These are phyloP conservation scores for Arxiozyma slooffiae DNA, from an alignment of 1,139 yeast species.

Conservation along the genomic window DNA sequence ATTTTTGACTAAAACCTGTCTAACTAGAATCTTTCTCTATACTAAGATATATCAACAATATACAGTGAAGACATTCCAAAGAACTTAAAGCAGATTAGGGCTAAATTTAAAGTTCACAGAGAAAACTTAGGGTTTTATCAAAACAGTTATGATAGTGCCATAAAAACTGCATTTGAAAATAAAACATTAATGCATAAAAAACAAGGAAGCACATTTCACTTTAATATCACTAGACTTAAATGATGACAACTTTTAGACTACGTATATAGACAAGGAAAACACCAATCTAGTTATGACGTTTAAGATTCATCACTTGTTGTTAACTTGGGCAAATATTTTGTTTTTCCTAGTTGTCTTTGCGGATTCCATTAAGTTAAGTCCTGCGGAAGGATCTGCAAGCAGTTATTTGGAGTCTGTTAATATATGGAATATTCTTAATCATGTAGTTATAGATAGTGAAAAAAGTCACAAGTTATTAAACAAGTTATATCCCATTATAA, in stretches of 20 bases:
- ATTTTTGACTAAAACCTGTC: neutral
- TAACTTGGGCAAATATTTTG: neutral
- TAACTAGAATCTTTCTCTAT: too few species aligned
- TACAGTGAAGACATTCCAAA: neutral
- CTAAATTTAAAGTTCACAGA: too few species aligned
- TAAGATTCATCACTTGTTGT: neutral
- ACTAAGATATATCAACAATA: too few species aligned
- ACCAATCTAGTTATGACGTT: neutral
- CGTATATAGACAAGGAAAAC: neutral
- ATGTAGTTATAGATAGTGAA: constrained; percentile 3
- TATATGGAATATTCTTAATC: constrained; percentile 11
- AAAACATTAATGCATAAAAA: neutral
- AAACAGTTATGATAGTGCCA: neutral
- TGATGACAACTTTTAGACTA: neutral
- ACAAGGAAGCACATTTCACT: neutral
- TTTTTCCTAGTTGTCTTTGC: neutral
- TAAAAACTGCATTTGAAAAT: neutral
- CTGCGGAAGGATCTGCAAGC: neutral
- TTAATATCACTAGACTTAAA: neutral
- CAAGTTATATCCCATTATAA: constrained; percentile 12
- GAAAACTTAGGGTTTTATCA: neutral
- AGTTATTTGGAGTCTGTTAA: constrained; percentile 4
- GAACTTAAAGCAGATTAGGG: neutral
- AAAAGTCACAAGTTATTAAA: constrained; percentile 1
- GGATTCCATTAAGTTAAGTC: neutral